phyloP scores from a whole-genome alignment of 2,329 filamentous ascomycete species.

The Colletotrichum sp. region DNA sequence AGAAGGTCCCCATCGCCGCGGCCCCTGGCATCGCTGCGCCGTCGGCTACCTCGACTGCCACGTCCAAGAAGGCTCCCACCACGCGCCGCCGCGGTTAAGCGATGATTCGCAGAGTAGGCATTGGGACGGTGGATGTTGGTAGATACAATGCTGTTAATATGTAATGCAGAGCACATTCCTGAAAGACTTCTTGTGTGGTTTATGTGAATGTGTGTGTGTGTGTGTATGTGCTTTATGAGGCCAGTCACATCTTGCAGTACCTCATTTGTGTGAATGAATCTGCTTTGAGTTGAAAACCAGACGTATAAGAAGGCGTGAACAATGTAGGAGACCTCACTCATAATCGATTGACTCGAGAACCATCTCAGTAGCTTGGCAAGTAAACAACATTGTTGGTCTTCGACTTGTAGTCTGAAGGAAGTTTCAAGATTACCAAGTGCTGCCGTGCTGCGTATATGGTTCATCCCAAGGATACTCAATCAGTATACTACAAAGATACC shows the following conservation, averaged over 20 bases:
- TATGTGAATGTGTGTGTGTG: too few species aligned
- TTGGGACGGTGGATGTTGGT: neutral
- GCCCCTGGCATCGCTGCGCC: constrained; percentile 20
- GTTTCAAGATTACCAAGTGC: neutral
- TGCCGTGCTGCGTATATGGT: neutral
- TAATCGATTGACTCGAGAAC: neutral
- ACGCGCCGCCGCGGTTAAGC: constrained; percentile 48
- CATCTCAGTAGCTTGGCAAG: neutral
- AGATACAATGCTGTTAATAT: neutral
- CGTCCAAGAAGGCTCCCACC: constrained; percentile 45
- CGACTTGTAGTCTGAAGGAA: neutral
- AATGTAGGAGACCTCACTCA: neutral
- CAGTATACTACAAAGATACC: neutral
- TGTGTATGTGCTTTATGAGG: neutral
- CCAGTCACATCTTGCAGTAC: fast-evolving
- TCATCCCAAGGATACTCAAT: neutral
- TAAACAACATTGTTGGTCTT: neutral
- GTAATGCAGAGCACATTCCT: too few species aligned
- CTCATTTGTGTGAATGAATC: neutral
- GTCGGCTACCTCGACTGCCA: constrained; percentile 26
- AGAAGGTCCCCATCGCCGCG: constrained; percentile 31
- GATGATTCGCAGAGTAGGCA: neutral
- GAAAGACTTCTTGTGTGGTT: too few species aligned
- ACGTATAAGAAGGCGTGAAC: neutral
- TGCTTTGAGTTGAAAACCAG: neutral